phyloP scores from a whole-genome alignment of 305 asterid genomes.

The Euphrasia arctica region DNA sequence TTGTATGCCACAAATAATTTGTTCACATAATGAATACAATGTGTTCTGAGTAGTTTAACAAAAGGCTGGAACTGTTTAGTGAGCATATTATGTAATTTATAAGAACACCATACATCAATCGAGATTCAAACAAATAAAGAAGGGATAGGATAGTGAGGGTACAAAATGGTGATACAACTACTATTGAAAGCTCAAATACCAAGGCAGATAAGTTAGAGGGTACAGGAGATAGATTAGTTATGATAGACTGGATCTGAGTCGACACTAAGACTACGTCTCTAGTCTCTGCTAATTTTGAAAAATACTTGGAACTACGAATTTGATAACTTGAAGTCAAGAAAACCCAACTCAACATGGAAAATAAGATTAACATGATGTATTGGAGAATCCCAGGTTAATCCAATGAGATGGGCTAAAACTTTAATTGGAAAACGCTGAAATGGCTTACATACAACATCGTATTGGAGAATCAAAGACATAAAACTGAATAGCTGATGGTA shows the following conservation, averaged over 20 bases:
- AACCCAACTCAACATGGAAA: constrained; percentile 11
- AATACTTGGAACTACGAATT: constrained; percentile 14
- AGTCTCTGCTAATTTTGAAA: background rate
- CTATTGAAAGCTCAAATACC: constrained; percentile 7
- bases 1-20: background rate
- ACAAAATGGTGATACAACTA: constrained; percentile 1
- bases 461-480: constrained; percentile 8
- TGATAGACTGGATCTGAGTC: background rate
- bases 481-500: background rate
- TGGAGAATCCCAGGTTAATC: constrained; percentile 7
- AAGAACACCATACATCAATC: constrained; percentile 11
- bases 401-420: constrained; percentile 16
- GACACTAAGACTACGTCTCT: background rate
- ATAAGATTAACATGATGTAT: constrained; percentile 13
- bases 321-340: constrained; percentile 23
- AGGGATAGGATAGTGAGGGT: background rate
- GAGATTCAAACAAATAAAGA: constrained; percentile 11
- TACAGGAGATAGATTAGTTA: constrained; percentile 12
- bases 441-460: constrained; percentile 11
- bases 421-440: constrained; percentile 11
- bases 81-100: constrained; percentile 2
- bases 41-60: constrained; percentile 12
- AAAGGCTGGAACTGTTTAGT: constrained; percentile 1
- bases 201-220: background rate
- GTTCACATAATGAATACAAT: background rate